These are phyloP conservation scores for Puccinellia tenuiflora DNA, from an alignment of 176 grass and related monocot genomes.

Conservation along the genomic window DNA sequence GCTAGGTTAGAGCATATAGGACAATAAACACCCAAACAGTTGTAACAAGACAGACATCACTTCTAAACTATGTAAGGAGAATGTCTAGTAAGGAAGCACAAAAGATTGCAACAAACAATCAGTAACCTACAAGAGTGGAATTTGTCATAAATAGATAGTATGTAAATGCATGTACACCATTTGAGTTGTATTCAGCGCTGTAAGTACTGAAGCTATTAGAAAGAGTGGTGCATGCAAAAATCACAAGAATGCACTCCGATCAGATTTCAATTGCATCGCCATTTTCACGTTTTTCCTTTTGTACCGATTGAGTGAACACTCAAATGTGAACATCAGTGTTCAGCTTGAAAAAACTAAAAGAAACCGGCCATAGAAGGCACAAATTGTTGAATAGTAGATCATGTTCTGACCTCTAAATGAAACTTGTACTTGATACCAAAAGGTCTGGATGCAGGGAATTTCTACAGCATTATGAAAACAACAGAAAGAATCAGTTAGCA, in stretches of 20 bases:
- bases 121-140: not conserved
- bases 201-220: not conserved
- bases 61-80: not conserved
- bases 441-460: slow-evolving; percentile 75
- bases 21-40: not conserved
- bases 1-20: not conserved
- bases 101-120: not conserved
- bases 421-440: slow-evolving; percentile 98
- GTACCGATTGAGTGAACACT: not conserved
- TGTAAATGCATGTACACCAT: not conserved
- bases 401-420: slow-evolving; percentile 73
- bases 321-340: no score
- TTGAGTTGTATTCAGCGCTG: not conserved
- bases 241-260: not conserved
- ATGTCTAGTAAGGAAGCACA: not conserved
- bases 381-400: slow-evolving; percentile 12
- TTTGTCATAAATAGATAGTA: not conserved
- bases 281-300: not conserved
- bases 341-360: no score
- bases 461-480: slow-evolving; percentile 44
- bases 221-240: not conserved
- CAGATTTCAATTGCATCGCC: not conserved
- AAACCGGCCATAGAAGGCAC: not conserved
- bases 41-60: not conserved
- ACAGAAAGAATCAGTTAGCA: not conserved